Evolutionary conservation across 1,139 yeast genomes (phyloP), one percentile per base, ranked within the genome.

Genomic region (Yamadazyma blattariae): DNA sequence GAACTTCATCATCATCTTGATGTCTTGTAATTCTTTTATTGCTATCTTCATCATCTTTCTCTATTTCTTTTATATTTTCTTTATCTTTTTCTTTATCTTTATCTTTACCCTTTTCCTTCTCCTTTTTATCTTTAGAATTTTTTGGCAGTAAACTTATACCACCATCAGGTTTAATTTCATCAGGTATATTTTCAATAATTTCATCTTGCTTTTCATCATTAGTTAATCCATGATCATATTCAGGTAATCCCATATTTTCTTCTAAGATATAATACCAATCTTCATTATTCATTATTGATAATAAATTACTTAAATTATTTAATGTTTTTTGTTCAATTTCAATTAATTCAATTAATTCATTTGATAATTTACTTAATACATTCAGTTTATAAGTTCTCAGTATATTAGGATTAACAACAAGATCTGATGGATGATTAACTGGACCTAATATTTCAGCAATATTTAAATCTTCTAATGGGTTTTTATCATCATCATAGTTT

Each of bases 211-310:
- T 40, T 18, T 44, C 46, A 14, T 63, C 67, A 18, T 61, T 67
- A 38, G 58, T 66, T 53, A 70, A 60, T 28, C 82, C 78, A 49
- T 83, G 89, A 52, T 86, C 86, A 52, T 86, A 85, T 20, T 64
- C 69, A 2, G 87, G 82, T 33, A 89, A 67, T 19, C 79, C 77
- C 56, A 89, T 58, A 38, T 77, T 77, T 25, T 76, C 79, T 39
- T 76, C 89, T 27, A 81, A 65, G 27, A 82, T 60, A 43, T 78
- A 79, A 34, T 70, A 71, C 52, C 95, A 86, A 56, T 87, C 92
- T 52, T 90, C 97, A 9, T 97, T 96, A 36, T 89, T 68, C 51
- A 90, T 78, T 1, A 85, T 80, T 44, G 83, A 87, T 59, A 90
- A 71, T 32, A 90, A 64, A 47, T 78, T 77, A 34, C 84, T 76